Conservation (phyloP, 164 flowering plant species). For the Umbilicus rupestris region DNA sequence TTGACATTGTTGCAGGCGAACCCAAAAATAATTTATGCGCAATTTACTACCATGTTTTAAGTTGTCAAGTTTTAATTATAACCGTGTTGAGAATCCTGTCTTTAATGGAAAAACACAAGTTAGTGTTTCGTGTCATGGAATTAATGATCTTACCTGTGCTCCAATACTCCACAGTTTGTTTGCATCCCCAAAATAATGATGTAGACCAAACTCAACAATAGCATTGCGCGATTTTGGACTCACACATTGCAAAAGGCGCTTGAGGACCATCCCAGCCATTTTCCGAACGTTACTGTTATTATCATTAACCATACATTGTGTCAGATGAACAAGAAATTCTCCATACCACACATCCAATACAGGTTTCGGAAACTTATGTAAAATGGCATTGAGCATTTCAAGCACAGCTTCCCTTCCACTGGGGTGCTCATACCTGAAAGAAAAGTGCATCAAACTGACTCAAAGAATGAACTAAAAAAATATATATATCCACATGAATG, state of each 20-base stretch:
- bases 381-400: constrained; percentile 78
- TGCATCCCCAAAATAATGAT: constrained; percentile 57
- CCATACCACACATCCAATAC: constrained; percentile 42
- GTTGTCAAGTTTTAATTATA: too few species aligned
- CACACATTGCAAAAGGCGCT: constrained; percentile 47
- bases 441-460: constrained; percentile 5
- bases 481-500: not conserved
- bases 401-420: constrained; percentile 85
- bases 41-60: too few species aligned
- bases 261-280: constrained; percentile 55
- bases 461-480: constrained; percentile 11
- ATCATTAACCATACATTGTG: constrained; percentile 65
- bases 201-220: constrained; percentile 42
- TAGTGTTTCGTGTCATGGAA: not conserved
- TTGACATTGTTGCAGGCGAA: too few species aligned
- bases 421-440: constrained; percentile 70
- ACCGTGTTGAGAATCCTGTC: too few species aligned
- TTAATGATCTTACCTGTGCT: constrained; percentile 57
- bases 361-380: constrained; percentile 48
- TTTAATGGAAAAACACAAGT: too few species aligned
- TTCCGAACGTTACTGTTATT: constrained; percentile 50
- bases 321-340: constrained; percentile 51
- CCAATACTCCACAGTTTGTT: constrained; percentile 50
- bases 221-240: constrained; percentile 33
- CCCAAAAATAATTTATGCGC: too few species aligned